These are phyloP conservation scores for Aspergillus sp. DNA, from an alignment of 2,329 filamentous ascomycete species.

Conservation along the genomic window DNA sequence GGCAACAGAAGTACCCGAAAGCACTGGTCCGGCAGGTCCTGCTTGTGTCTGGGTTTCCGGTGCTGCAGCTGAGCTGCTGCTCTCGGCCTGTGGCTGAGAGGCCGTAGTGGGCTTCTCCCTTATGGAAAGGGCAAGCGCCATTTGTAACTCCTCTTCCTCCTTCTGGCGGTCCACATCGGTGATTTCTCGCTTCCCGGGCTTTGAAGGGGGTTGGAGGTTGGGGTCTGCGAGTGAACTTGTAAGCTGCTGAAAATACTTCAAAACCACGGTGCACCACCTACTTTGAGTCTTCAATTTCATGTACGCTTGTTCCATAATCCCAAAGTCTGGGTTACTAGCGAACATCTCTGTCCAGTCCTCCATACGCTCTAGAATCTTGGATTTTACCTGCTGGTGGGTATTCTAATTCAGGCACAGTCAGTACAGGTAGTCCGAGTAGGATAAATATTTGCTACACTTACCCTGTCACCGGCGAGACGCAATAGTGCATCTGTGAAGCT, in stretches of 20 bases:
- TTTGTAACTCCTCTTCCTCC: slow-evolving; percentile 95
- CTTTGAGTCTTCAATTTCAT: slow-evolving; percentile 75
- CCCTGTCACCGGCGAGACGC: slow-evolving; percentile 82
- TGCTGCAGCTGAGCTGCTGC: slow-evolving; percentile 37
- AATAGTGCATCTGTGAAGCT: slow-evolving; percentile 93
- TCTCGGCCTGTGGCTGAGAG: slow-evolving; percentile 38
- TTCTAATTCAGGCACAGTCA: slow-evolving; percentile 53
- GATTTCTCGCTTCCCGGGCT: slow-evolving; percentile 88
- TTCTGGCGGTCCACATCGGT: slow-evolving; percentile 88
- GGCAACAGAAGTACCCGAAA: slow-evolving; percentile 87
- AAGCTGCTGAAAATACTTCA: slow-evolving; percentile 3
- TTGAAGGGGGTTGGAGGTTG: slow-evolving; percentile 84
- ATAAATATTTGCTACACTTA: slow-evolving; percentile 27
- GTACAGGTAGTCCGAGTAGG: background rate
- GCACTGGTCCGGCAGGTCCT: slow-evolving; percentile 57
- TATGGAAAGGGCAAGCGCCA: slow-evolving; percentile 88
- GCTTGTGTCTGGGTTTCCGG: slow-evolving; percentile 37
- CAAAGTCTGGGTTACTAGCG: slow-evolving; percentile 79
- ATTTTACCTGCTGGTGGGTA: slow-evolving; percentile 93
- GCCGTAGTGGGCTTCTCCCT: slow-evolving; percentile 68
- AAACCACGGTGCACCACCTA: slow-evolving; percentile 32
- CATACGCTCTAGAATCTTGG: slow-evolving; percentile 96
- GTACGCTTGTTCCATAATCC: slow-evolving; percentile 96
- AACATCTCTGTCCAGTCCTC: slow-evolving; percentile 97
- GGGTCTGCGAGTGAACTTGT: slow-evolving; percentile 64